These are phyloP conservation scores for Melampsora abietis-canadensis DNA, from an alignment of 1,284 basidiomycete species.

Conservation along the genomic window DNA sequence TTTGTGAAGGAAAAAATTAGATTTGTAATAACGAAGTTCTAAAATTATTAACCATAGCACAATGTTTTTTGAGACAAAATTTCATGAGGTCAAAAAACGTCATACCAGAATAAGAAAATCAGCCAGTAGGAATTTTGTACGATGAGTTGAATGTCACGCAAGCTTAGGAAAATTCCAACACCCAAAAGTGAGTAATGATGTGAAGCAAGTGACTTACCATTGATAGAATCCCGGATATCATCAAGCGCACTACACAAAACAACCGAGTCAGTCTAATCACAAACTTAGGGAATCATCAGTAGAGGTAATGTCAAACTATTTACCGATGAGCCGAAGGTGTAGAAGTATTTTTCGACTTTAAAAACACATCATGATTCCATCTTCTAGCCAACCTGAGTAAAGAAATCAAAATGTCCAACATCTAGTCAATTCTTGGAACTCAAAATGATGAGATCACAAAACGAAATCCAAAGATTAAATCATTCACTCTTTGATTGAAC, in stretches of 20 bases:
- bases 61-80: no score
- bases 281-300: neutral
- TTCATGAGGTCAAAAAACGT: no score
- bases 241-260: constrained; percentile 19
- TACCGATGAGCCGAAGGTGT: constrained; percentile 32
- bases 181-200: neutral
- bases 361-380: constrained; percentile 29
- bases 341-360: constrained; percentile 17
- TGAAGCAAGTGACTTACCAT: constrained; percentile 11
- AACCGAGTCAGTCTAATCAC: neutral
- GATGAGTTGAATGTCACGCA: no score
- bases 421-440: no score
- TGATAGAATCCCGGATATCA: constrained; percentile 39
- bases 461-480: neutral
- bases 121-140: no score
- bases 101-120: no score
- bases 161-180: no score
- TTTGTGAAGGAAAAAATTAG: no score
- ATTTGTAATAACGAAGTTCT: no score
- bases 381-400: constrained; percentile 36
- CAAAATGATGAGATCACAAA: neutral
- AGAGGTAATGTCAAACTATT: neutral
- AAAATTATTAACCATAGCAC: no score
- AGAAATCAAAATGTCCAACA: no score
- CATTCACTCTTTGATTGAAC: constrained; percentile 37